Conservation (phyloP, 164 flowering plant species). For the Platanus orientalis region DNA sequence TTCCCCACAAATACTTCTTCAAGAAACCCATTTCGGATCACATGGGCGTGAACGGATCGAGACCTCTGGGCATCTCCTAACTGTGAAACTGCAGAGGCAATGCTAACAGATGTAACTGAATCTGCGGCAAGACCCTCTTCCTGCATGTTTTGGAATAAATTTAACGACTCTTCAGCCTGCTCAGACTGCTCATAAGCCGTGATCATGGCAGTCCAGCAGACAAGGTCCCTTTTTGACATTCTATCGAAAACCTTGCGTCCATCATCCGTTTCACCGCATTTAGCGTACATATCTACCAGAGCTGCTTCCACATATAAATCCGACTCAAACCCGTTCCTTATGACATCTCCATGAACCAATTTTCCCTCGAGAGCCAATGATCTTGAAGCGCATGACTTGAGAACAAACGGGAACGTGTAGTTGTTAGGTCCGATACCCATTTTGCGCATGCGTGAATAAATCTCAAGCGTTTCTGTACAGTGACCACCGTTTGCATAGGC, state of each 20-base stretch:
- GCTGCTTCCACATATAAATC: conserved; percentile 39
- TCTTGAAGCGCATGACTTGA: conserved; percentile 35
- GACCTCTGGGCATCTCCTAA: conserved; percentile 30
- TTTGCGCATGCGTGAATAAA: conserved; percentile 33
- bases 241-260: conserved; percentile 33
- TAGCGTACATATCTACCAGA: conserved; percentile 34
- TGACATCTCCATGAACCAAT: conserved; percentile 26
- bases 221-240: conserved; percentile 36
- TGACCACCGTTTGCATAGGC: conserved; percentile 28
- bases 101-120: conserved; percentile 29
- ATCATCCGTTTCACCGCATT: conserved; percentile 26
- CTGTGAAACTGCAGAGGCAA: conserved; percentile 42
- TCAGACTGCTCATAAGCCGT: conserved; percentile 40
- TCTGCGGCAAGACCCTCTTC: conserved; percentile 29
- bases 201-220: conserved; percentile 47
- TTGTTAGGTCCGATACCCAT: conserved; percentile 28
- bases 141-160: conserved; percentile 33
- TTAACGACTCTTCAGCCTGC: conserved; percentile 22
- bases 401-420: conserved; percentile 40
- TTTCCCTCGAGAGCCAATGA: conserved; percentile 22
- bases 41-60: conserved; percentile 31
- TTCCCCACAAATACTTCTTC: conserved; percentile 31
- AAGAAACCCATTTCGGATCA: conserved; percentile 24
- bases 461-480: conserved; percentile 20
- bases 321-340: conserved; percentile 31